Percentiles rank a stretch among this genome's conserved stretches.
These are phyloP conservation scores for Phaseolus lunatus DNA, from an alignment of 306 rosid species.

Conservation along the genomic window DNA sequence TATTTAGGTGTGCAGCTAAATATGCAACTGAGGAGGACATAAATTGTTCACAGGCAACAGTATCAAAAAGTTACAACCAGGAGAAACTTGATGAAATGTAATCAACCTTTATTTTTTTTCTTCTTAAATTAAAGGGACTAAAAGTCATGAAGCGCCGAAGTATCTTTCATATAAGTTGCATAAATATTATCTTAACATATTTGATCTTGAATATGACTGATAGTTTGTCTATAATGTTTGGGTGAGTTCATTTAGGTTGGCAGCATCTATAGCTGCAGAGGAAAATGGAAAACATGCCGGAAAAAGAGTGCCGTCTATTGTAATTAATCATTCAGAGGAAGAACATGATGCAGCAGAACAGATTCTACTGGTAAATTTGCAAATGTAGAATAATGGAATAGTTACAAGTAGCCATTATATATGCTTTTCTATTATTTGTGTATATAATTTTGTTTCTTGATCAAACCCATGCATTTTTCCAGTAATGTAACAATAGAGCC, in stretches of 20 bases:
- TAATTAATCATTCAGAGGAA: slow-evolving; percentile 49
- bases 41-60: slow-evolving; percentile 27
- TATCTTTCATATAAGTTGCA: slow-evolving; percentile 21
- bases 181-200: neutral
- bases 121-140: slow-evolving; percentile 20
- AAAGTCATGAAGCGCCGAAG: slow-evolving; percentile 9
- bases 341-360: slow-evolving; percentile 67
- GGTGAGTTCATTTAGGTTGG: slow-evolving; percentile 74
- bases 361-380: slow-evolving; percentile 67
- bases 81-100: slow-evolving; percentile 84
- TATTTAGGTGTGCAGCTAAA: slow-evolving; percentile 62
- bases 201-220: slow-evolving; percentile 28
- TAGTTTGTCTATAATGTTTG: slow-evolving; percentile 44
- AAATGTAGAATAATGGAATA: slow-evolving; percentile 18
- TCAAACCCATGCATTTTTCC: slow-evolving; percentile 2
- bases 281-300: slow-evolving; percentile 53
- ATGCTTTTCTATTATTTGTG: slow-evolving; percentile 25
- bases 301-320: slow-evolving; percentile 52
- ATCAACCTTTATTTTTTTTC: slow-evolving; percentile 44
- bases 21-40: slow-evolving; percentile 50
- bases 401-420: slow-evolving; percentile 29
- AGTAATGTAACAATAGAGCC: neutral
- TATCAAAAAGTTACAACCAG: slow-evolving; percentile 53
- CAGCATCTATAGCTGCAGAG: slow-evolving; percentile 84
- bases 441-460: slow-evolving; percentile 30